Evolutionary conservation across 345 rosid species (phyloP).

Genomic region (Citrus hindsii): DNA sequence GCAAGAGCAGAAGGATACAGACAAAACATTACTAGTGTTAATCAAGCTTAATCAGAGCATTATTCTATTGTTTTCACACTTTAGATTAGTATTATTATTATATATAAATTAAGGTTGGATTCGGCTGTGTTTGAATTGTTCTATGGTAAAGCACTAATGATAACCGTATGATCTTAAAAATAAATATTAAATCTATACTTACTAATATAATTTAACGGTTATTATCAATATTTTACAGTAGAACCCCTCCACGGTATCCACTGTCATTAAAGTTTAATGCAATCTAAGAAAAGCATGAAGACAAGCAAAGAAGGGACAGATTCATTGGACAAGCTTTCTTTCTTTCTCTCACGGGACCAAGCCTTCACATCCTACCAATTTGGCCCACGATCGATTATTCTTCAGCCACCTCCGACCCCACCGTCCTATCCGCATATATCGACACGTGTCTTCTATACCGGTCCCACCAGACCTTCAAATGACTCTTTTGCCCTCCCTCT

Average conservation of each 20-base stretch:
- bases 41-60: too few species aligned
- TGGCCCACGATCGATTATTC: constrained; percentile 15
- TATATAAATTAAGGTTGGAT: too few species aligned
- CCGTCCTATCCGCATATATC: neutral
- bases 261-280: neutral
- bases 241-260: rapidly evolving
- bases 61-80: too few species aligned
- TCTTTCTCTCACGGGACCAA: neutral
- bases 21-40: too few species aligned
- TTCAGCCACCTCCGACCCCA: neutral
- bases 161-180: too few species aligned
- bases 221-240: rapidly evolving
- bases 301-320: constrained; percentile 2
- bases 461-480: neutral
- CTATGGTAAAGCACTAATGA: rapidly evolving
- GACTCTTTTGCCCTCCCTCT: neutral
- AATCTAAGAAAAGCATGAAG: too few species aligned
- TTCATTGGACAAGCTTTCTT: constrained; percentile 7
- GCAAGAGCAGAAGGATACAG: too few species aligned
- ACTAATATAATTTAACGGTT: rapidly evolving
- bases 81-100: too few species aligned
- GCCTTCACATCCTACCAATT: neutral
- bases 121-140: too few species aligned
- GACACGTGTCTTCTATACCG: neutral
- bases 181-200: too few species aligned